phyloP scores from a whole-genome alignment of 345 rosid genomes.

The Rubroshorea leprosula region DNA sequence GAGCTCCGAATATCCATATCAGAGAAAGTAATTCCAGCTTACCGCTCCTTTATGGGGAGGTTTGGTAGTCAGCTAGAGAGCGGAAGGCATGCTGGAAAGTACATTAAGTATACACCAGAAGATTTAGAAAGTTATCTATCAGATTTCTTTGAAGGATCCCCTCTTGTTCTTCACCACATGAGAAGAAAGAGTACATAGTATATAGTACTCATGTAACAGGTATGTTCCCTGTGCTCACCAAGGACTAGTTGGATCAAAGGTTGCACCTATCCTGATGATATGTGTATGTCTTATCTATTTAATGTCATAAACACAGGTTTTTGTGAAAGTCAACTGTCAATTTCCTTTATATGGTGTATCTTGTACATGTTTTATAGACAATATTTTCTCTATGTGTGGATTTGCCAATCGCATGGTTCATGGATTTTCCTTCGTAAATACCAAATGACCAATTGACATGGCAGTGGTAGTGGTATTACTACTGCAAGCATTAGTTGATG shows the following conservation, averaged over 20 bases:
- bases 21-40: constrained; percentile 82
- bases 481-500: no score
- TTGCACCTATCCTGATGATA: constrained; percentile 26
- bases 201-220: constrained; percentile 25
- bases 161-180: constrained; percentile 69
- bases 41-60: constrained; percentile 84
- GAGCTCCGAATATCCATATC: constrained; percentile 90
- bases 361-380: constrained; percentile 51
- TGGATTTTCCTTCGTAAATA: no score
- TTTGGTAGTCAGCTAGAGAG: constrained; percentile 73
- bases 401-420: constrained; percentile 4
- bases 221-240: constrained; percentile 19
- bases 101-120: constrained; percentile 88
- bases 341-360: constrained; percentile 36
- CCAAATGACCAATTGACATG: no score
- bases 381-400: constrained; percentile 17
- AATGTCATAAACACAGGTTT: constrained; percentile 44
- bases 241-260: constrained; percentile 23
- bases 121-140: constrained; percentile 75
- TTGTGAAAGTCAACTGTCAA: constrained; percentile 30
- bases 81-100: constrained; percentile 83
- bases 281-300: constrained; percentile 29
- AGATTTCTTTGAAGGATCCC: constrained; percentile 84
- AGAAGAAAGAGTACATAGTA: constrained; percentile 65
- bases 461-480: no score